These are phyloP conservation scores for Discostella stelligera DNA, from an alignment of 352 stramenopile species.

Conservation along the genomic window DNA sequence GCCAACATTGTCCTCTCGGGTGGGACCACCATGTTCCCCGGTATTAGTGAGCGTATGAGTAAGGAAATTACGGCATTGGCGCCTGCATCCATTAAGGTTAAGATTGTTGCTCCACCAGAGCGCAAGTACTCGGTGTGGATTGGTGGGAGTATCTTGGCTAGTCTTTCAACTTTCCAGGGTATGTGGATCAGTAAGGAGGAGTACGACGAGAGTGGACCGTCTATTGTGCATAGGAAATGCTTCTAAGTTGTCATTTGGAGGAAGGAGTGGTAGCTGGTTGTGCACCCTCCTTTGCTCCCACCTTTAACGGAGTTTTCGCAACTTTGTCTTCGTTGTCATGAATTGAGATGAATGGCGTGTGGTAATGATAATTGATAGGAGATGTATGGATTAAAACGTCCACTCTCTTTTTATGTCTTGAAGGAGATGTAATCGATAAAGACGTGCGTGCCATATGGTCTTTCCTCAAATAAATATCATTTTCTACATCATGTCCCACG, in stretches of 20 bases:
- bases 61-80: slow-evolving; percentile 90
- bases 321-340: background rate
- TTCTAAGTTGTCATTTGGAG: slow-evolving; percentile 28
- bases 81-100: slow-evolving; percentile 94
- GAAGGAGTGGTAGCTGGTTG: background rate
- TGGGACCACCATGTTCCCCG: slow-evolving; percentile 94
- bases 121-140: slow-evolving; percentile 96
- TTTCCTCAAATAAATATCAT: too few relatives aligned
- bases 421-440: background rate
- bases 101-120: slow-evolving; percentile 89
- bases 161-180: slow-evolving; percentile 96
- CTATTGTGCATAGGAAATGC: slow-evolving; percentile 95
- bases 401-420: background rate
- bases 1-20: slow-evolving; percentile 95
- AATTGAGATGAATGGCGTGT: background rate
- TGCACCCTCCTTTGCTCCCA: background rate
- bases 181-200: slow-evolving; percentile 98
- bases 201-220: slow-evolving; percentile 95
- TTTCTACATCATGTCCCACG: too few relatives aligned
- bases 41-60: slow-evolving; percentile 89
- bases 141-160: slow-evolving; percentile 94
- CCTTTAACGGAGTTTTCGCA: background rate
- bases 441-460: background rate
- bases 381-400: background rate
- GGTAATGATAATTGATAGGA: background rate